A percentile compares a stretch with the other conserved stretches of the same genome.
Conservation (phyloP, 192 early-diverging fungal species). For the Gigaspora rosea region DNA sequence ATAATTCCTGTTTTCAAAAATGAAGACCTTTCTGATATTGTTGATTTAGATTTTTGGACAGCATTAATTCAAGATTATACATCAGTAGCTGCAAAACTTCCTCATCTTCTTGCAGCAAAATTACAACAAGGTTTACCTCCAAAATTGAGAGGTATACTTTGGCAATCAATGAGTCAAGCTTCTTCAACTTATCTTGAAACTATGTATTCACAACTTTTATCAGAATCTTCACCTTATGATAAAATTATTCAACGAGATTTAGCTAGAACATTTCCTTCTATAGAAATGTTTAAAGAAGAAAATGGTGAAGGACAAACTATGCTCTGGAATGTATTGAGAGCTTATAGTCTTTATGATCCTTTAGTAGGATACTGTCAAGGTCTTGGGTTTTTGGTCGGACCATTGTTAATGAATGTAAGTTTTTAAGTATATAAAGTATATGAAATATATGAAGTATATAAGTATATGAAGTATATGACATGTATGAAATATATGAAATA, state of each 20-base stretch:
- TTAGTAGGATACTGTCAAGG: conserved; percentile 99
- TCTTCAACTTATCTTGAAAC: conserved; percentile 78
- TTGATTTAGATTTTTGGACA: conserved; percentile 85
- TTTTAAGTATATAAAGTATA: background rate
- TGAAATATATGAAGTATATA: background rate
- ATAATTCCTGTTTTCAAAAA: conserved; percentile 31
- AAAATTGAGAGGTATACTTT: conserved; percentile 82
- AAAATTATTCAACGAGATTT: conserved; percentile 92
- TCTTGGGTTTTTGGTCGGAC: conserved; percentile 91
- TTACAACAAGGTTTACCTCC: conserved; percentile 80
- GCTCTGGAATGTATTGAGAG: conserved; percentile 86
- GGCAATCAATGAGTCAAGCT: conserved; percentile 89
- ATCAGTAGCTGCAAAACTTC: conserved; percentile 64
- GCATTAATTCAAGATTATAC: conserved; percentile 78
- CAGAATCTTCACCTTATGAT: conserved; percentile 78
- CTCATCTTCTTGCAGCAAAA: conserved; percentile 69
- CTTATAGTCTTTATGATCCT: conserved; percentile 91
- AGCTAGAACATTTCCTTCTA: conserved; percentile 87
- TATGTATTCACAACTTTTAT: conserved; percentile 77
- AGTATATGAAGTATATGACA: background rate
- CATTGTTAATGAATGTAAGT: conserved; percentile 86
- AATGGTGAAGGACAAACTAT: conserved; percentile 84
- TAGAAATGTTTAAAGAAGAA: conserved; percentile 82
- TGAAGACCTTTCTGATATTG: conserved; percentile 23
- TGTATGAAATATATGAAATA: background rate